Base-by-base conservation (phyloP, 2,329 filamentous ascomycete genomes). In the Penicillium vulpinum region DNA sequence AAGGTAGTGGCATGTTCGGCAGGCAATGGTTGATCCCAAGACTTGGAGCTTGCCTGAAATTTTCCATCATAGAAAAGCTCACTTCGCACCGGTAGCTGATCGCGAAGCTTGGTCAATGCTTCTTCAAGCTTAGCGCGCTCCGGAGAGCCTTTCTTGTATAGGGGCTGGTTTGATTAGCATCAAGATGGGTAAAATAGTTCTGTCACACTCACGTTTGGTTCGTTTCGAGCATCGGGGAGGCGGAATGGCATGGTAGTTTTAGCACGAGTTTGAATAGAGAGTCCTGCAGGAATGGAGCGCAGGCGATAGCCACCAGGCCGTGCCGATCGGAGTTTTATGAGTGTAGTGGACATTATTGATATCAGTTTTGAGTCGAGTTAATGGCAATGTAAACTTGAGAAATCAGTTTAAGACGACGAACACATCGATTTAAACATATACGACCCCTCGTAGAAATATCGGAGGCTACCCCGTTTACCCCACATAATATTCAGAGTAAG, bases 1-100 rank as follows among this genome's bases (percentile, higher is more conserved):
- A 97, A 83, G 9, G 84, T 81, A 40, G 85, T 83, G 1, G 55
- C 65, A 57, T 73, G 70, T 24, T 71, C 69, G 1, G 69, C 62
- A 5, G 70, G 70, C 6, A 72, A 52, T 11, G 62, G 64, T 51
- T 73, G 70, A n/a, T 67, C 60, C 51, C 59, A 61, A 0, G 67
- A 68, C 40, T 66, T 54, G 6, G 61, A 54, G 18, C 58, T 64
- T 7, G 62, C 54, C 24, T 72, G 70, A 2, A 57, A 56, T 35
- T 67, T 63, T 54, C 69, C 70, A 55, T 70, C 60, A 62, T 70
- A 66, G 69, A 59, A 61, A 38, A 70, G 60, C 39, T 62, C 52
- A 54, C 69, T 73, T 15, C 65, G 64, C 26, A 76, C 65, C 11
- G 73, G 73, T 5, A 76, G 57, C 48, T 71, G 68, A 24, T 70